Percentiles rank a stretch among this genome's conserved stretches.
These are phyloP conservation scores for Glycyrrhiza uralensis DNA, from an alignment of 306 rosid genomes.

Conservation along the genomic window DNA sequence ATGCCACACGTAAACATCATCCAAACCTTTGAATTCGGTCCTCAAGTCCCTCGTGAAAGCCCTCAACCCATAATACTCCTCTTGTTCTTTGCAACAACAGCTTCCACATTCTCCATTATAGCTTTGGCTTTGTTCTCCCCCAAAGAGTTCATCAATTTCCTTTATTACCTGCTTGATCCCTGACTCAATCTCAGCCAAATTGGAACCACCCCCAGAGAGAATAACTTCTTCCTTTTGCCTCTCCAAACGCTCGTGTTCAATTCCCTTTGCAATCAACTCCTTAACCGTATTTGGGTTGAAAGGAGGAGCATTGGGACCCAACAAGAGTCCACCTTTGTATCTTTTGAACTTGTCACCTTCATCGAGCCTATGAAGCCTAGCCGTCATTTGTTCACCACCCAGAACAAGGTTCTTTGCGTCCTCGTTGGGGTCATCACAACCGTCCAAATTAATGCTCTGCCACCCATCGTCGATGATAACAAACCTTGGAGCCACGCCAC, in stretches of 20 bases:
- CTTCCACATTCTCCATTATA: constrained; percentile 21
- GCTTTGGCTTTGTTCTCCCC: constrained; percentile 36
- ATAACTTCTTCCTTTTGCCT: constrained; percentile 38
- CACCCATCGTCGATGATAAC: constrained; percentile 84
- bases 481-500: constrained; percentile 67
- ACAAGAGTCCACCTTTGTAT: constrained; percentile 53
- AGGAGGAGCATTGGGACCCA: constrained; percentile 50
- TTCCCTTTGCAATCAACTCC: constrained; percentile 52
- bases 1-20: constrained; percentile 84
- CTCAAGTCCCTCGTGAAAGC: constrained; percentile 77
- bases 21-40: constrained; percentile 59
- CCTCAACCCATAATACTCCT: constrained; percentile 65
- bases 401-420: constrained; percentile 61
- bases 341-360: constrained; percentile 68
- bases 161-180: constrained; percentile 38
- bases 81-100: constrained; percentile 3
- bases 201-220: constrained; percentile 25
- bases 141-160: constrained; percentile 57
- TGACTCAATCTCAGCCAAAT: constrained; percentile 33
- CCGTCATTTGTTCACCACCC: constrained; percentile 76
- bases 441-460: constrained; percentile 78
- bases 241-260: constrained; percentile 56
- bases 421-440: constrained; percentile 44
- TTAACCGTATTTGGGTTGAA: constrained; percentile 57
- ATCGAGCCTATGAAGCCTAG: constrained; percentile 63